phyloP scores from a whole-genome alignment of 2,329 filamentous ascomycete species.

The Fusarium sp. region DNA sequence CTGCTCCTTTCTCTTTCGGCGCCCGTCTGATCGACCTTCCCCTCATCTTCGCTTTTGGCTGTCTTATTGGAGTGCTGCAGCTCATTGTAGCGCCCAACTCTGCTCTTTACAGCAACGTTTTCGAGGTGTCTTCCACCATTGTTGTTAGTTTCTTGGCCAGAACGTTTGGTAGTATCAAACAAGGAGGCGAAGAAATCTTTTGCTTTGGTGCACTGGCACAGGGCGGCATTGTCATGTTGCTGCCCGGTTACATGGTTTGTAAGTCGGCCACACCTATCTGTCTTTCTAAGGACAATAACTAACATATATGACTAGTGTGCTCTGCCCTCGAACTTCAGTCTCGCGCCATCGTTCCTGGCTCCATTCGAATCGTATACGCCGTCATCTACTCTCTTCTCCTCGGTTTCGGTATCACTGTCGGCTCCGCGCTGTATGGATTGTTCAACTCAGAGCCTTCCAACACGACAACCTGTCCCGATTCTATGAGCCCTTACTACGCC shows the following conservation, averaged over 20 bases:
- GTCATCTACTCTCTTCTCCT: conserved; percentile 80
- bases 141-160: conserved; percentile 72
- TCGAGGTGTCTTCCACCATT: conserved; percentile 72
- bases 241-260: conserved; percentile 73
- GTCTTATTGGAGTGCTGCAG: conserved; percentile 76
- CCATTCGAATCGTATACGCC: conserved; percentile 79
- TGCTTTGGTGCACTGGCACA: conserved; percentile 76
- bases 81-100: conserved; percentile 76
- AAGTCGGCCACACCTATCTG: conserved; percentile 41
- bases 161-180: conserved; percentile 70
- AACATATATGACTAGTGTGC: conserved; percentile 49
- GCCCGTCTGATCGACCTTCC: conserved; percentile 79
- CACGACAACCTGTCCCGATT: conserved; percentile 56
- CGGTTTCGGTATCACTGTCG: conserved; percentile 78
- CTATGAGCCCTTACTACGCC: conserved; percentile 60
- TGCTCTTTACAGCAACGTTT: conserved; percentile 74
- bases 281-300: background rate
- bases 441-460: conserved; percentile 67
- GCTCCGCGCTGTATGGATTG: conserved; percentile 72
- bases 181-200: conserved; percentile 60
- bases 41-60: conserved; percentile 77
- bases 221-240: conserved; percentile 73
- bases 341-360: conserved; percentile 75
- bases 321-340: conserved; percentile 74
- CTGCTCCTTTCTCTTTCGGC: conserved; percentile 81